Evolutionary conservation across 345 rosid species (phyloP), one percentile per base, ranked within the genome.

Genomic region (Linum tenue): DNA sequence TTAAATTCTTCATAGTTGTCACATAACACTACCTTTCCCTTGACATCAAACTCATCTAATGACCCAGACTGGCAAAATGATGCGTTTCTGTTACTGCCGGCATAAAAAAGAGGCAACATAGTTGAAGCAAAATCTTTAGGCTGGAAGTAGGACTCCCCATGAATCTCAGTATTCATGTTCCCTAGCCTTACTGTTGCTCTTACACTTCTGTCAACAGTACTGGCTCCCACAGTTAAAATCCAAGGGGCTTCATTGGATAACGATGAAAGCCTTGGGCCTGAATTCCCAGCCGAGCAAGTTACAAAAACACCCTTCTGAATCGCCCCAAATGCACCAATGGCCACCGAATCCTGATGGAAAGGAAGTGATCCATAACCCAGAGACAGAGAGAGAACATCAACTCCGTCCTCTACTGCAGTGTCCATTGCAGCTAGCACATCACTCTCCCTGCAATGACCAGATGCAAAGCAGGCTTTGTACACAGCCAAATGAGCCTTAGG

Each of bases 171-270:
- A 15, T 38, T 59, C 39, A 10, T 60, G 12, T 42, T 44, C 12
- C 44, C 64, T 12, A 61, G 43, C 44, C 16, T 15, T 39, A 61
- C 64, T 15, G 48, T 40, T 61, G 64, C 64, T 61, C 48, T 39
- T 14, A 61, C 41, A 15, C 15, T 39, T 40, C 64, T 61, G 22
- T 61, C 64, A 4, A 61, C 48, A 38, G 64, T 61, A 22, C 64
- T 61, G 4, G 64, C 64, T 38, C 64, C 64, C 10, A 61, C 64
- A 8, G 64, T 61, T 22, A 61, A 31, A 17, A 61, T 61, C 64
- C 64, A 61, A 4, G 64, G 64, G 16, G 64, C 64, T 42, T 61
- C 64, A 15, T 61, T 61, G 16, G 50, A 39, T 2, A 61, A 40
- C 5, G 64, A 61, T 11, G 48, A 36, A 5, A 37, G 39, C 7